Conservation (phyloP, 2,329 filamentous ascomycete genomes). For the Ophiocordyceps unilateralis region DNA sequence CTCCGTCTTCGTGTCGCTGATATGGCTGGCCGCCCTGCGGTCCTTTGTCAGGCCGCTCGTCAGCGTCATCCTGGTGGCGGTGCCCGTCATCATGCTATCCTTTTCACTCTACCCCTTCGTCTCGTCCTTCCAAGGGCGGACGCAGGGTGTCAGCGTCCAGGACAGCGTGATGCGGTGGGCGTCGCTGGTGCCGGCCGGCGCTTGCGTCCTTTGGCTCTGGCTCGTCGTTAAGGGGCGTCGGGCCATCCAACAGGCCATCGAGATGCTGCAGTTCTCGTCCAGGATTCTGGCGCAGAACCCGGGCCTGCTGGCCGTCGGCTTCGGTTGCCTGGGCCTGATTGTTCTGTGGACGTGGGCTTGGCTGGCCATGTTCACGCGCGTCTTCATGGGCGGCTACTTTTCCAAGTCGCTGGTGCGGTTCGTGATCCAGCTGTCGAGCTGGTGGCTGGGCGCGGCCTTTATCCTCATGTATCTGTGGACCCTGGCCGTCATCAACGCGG, state of each 20-base stretch:
- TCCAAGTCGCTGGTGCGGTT: conserved; percentile 45
- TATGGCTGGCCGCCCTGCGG: conserved; percentile 79
- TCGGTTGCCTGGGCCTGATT: conserved; percentile 56
- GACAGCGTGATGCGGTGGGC: conserved; percentile 81
- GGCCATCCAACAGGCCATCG: conserved; percentile 66
- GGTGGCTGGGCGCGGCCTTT: conserved; percentile 91
- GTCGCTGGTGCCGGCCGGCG: conserved; percentile 56
- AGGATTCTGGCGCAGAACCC: conserved; percentile 74
- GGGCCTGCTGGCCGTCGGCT: conserved; percentile 67
- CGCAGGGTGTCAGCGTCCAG: conserved; percentile 62
- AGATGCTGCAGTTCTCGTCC: conserved; percentile 83
- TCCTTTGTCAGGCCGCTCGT: conserved; percentile 81
- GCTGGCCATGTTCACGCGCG: conserved; percentile 89
- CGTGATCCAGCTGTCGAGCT: conserved; percentile 72
- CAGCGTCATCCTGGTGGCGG: conserved; percentile 61
- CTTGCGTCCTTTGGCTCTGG: conserved; percentile 67
- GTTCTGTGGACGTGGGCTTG: conserved; percentile 90
- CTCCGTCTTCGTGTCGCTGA: conserved; percentile 69
- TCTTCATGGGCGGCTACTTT: conserved; percentile 86
- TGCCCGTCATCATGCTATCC: conserved; percentile 71
- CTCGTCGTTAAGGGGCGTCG: conserved; percentile 65
- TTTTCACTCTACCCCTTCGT: conserved; percentile 87
- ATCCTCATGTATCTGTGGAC: conserved; percentile 94
- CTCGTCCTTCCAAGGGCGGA: conserved; percentile 67
- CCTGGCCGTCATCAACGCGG: conserved; percentile 66